A percentile compares a stretch with the other conserved stretches of the same genome.
Evolutionary conservation across 441 rosid genomes (phyloP).

Genomic region (Bruguiera hainesii): DNA sequence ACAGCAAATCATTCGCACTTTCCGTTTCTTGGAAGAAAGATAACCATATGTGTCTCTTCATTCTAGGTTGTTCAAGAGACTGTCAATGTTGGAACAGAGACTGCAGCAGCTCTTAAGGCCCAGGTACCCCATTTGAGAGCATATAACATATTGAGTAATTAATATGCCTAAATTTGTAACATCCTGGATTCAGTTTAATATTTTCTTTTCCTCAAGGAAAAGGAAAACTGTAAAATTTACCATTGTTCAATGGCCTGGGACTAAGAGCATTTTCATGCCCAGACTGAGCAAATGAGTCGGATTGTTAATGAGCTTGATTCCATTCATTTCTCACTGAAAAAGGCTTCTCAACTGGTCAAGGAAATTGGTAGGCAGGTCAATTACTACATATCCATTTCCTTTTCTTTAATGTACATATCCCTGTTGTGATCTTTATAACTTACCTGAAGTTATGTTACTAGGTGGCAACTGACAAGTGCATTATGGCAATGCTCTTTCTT

Average conservation of each 20-base stretch:
- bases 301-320: slow-evolving; percentile 94
- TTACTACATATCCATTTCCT: slow-evolving; percentile 30
- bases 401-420: slow-evolving; percentile 15
- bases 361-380: slow-evolving; percentile 99
- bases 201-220: slow-evolving; percentile 11
- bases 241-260: slow-evolving; percentile 3
- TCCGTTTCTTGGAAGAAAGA: slow-evolving; percentile 4
- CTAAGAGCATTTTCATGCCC: slow-evolving; percentile 30
- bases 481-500: slow-evolving; percentile 78
- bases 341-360: slow-evolving; percentile 88
- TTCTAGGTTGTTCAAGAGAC: slow-evolving; percentile 88
- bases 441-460: slow-evolving; percentile 21
- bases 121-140: slow-evolving; percentile 51
- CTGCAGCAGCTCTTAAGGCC: slow-evolving; percentile 90
- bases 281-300: slow-evolving; percentile 99
- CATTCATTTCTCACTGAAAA: slow-evolving; percentile 92
- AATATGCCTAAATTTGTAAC: slow-evolving; percentile 2
- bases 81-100: slow-evolving; percentile 84
- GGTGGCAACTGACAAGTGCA: slow-evolving; percentile 97
- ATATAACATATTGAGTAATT: slow-evolving; percentile 2
- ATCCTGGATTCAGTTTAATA: slow-evolving; percentile 8
- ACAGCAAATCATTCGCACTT: not conserved
- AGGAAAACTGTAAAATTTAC: not conserved
- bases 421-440: slow-evolving; percentile 18
- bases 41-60: slow-evolving; percentile 8